A percentile compares a stretch with the other conserved stretches of the same genome.
These are phyloP conservation scores for Tetrahymena elliotti DNA, from an alignment of 73 alveolate species.

Conservation along the genomic window DNA sequence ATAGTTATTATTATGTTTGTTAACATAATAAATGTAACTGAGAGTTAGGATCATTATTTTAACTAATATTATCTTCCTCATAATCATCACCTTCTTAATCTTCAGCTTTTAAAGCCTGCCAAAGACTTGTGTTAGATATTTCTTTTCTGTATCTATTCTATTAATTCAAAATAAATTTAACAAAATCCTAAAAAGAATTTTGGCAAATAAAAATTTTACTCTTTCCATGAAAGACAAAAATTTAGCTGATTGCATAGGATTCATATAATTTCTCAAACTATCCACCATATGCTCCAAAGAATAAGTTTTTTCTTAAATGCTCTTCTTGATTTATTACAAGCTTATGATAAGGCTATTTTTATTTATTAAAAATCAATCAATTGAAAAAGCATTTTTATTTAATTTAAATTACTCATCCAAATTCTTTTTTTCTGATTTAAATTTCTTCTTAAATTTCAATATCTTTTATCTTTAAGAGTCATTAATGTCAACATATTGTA, in stretches of 20 bases:
- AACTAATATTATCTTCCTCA: neutral
- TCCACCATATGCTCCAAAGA: conserved; percentile 26
- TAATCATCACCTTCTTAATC: neutral
- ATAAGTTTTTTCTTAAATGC: conserved; percentile 16
- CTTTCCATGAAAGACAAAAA: conserved; percentile 29
- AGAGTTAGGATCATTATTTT: neutral
- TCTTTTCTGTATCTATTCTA: conserved; percentile 39
- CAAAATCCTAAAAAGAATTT: neutral
- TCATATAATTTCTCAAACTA: conserved; percentile 24
- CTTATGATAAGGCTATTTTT: conserved; percentile 3
- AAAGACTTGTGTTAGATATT: conserved; percentile 11
- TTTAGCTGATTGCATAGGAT: conserved; percentile 26
- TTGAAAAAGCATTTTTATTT: too few species aligned
- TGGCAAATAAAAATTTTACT: neutral
- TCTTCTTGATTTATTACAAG: conserved; percentile 19
- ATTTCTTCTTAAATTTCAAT: conserved; percentile 18
- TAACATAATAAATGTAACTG: neutral
- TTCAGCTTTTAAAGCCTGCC: conserved; percentile 3
- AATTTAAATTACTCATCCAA: conserved; percentile 30
- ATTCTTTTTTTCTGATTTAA: conserved; percentile 23
- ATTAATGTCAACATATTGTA: neutral
- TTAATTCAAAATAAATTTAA: neutral
- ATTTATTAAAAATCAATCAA: too few species aligned
- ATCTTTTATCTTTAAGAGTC: conserved; percentile 22
- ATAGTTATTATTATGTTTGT: neutral